Evolutionary conservation across 2,329 filamentous ascomycete species (phyloP), one percentile per base, ranked within the genome.

Genomic region (Clarireedia sp.): DNA sequence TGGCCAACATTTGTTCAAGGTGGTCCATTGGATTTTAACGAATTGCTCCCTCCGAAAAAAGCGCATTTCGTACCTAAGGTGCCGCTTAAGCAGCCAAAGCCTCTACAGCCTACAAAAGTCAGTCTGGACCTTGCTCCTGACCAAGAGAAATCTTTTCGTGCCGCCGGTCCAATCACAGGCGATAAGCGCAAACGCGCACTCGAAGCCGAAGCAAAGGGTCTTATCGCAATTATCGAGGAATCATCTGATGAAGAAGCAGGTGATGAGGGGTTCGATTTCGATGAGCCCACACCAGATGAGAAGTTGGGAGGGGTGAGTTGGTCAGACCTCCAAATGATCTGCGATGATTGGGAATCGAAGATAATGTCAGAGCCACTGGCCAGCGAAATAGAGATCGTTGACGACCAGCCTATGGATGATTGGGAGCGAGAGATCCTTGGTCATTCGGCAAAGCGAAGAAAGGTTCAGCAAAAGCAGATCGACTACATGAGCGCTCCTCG

Each of bases 71-170:
- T 87, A 59, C 85, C 87, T 55, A 94, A 96, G 71, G 82, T 83
- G 40, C 90, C 91, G 0, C 62, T 78, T 1, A 95, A 90, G 70
- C 85, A 84, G 41, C 89, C 90, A 0, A 94, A 91, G 70, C 78
- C 89, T 16, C 78, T 97, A 3, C 80, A 90, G 5, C 90, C 90
- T 0, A 91, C 87, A 19, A 99, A 99, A 71, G 78, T 96, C 55
- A 90, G 83, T 59, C 77, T 99, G 14, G 94, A 99, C 59, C 75
- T 97, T 36, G 87, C 89, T 2, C 79, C 82, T 47, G 94, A 97
- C 64, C 88, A 95, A 62, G 89, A 95, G 69, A 90, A 90, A 63
- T 77, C 80, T 24, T 99, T 97, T 69, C 83, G 85, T 55, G 81
- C 92, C n/a, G 78, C 82, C 0, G 84, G 84, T 0, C 78, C 82